Conservation (phyloP, 352 stramenopile genomes). For the Phytophthora constricta region DNA sequence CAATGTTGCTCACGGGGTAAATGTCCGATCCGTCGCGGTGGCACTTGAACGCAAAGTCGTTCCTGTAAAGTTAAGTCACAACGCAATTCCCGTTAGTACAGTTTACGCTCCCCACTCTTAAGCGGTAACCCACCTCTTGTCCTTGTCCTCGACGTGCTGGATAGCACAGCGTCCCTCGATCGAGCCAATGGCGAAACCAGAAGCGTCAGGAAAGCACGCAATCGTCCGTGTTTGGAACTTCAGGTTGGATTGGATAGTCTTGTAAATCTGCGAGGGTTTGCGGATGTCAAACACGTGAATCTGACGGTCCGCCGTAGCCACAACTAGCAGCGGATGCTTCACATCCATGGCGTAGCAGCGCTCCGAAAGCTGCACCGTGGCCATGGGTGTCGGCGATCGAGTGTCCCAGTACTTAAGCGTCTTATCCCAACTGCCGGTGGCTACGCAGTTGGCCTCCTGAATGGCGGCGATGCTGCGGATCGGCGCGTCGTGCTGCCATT, state of each 20-base stretch:
- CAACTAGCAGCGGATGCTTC: conserved; percentile 92
- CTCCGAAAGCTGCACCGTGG: conserved; percentile 92
- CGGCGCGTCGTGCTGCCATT: conserved; percentile 89
- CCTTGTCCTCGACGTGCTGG: conserved; percentile 89
- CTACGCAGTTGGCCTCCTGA: conserved; percentile 88
- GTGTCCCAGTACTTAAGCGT: conserved; percentile 98
- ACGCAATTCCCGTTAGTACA: not conserved
- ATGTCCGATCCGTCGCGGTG: conserved; percentile 90
- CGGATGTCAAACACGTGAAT: conserved; percentile 90
- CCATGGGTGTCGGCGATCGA: conserved; percentile 87
- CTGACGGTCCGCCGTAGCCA: conserved; percentile 91
- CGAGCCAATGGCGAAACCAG: conserved; percentile 89
- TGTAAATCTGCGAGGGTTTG: conserved; percentile 90
- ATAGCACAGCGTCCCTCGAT: conserved; percentile 93
- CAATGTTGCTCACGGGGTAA: conserved; percentile 90
- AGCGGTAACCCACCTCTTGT: conserved; percentile 50
- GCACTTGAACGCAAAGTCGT: conserved; percentile 94
- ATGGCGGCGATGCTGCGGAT: conserved; percentile 91
- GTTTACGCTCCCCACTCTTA: not conserved
- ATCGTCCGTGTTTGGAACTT: conserved; percentile 91
- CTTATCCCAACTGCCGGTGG: conserved; percentile 95
- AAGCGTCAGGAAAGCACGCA: conserved; percentile 88
- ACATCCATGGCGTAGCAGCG: conserved; percentile 96
- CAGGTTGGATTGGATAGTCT: conserved; percentile 82
- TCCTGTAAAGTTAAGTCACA: conserved; percentile 31